Base-by-base conservation (phyloP, 768 basidiomycete species). In the Cyclocybe cylindracea region DNA sequence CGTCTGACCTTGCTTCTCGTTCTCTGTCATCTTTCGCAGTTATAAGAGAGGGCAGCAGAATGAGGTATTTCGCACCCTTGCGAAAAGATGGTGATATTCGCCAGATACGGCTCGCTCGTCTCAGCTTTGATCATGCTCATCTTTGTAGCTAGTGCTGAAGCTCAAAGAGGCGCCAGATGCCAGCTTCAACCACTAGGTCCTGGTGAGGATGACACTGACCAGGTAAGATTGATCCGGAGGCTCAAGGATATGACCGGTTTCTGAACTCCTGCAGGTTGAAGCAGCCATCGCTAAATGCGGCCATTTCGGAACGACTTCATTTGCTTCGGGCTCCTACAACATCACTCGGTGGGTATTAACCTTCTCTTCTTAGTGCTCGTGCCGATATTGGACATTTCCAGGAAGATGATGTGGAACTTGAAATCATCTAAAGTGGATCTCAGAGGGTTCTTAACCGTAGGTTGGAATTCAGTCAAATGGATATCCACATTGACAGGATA, bases 401-500 rank as follows among this genome's bases (percentile, higher is more conserved):
- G 79, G 61, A 82, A 80, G 55, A 78, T 83, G 79, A 76, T 70
- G 0, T 83, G 81, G 81, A 61, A 82, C 50, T 66, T 83, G 8
- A 62, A 66, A 4, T 66, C 68, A 7, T 66, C 78, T 1, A 71
- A 58, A 10, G 75, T 80, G 5, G 74, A 80, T 53, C 65, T 81
- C 54, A 68, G 69, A n/a, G 74, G 79, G 1, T 69, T 66, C 49
- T 66, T 81, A 8, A 78, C 70, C 50, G 79, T 80, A 42, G 56
- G 69, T 55, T 18, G 1, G 8, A 16, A 37, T 18, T 11, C 3
- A 19, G 9, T 50, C 40, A 38, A 46, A 42, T 18, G 10, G 13
- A 9, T 16, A 37, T 46, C 13, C 18, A 36, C 4, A 2, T 44
- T 18, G 14, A 13, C 10, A n/a, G 7, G 31, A 46, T 55, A 24